A percentile compares a stretch with the other conserved stretches of the same genome.
Conservation (phyloP, 2,329 filamentous ascomycete genomes). For the Ceratocystis albifundus region DNA sequence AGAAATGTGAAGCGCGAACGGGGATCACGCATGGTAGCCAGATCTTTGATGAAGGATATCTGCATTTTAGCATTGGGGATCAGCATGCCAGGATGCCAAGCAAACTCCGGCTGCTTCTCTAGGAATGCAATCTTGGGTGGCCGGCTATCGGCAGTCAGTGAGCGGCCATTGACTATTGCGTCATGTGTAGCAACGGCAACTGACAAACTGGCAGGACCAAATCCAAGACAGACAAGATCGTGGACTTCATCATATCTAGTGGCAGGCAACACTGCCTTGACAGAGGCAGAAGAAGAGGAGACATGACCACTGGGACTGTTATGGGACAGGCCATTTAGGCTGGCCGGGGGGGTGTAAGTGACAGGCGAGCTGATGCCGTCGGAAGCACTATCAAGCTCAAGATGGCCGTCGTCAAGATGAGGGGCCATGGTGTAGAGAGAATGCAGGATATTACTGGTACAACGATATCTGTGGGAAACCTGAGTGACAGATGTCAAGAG, state of each 20-base stretch:
- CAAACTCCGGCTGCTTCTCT: slow-evolving; percentile 71
- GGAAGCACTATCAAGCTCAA: slow-evolving; percentile 15
- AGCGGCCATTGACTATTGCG: slow-evolving; percentile 44
- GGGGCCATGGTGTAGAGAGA: slow-evolving; percentile 24
- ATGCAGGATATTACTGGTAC: neutral
- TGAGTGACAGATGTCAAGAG: neutral
- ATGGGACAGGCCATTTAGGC: slow-evolving; percentile 1
- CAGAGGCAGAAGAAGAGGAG: neutral
- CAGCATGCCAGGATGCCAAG: slow-evolving; percentile 94
- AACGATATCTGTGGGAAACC: neutral
- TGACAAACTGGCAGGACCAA: slow-evolving; percentile 81
- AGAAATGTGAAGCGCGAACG: slow-evolving; percentile 87
- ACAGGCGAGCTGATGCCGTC: slow-evolving; percentile 15
- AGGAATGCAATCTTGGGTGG: slow-evolving; percentile 71
- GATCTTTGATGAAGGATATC: slow-evolving; percentile 93
- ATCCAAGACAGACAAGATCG: slow-evolving; percentile 83
- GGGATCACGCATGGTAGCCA: slow-evolving; percentile 79
- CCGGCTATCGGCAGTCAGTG: slow-evolving; percentile 28
- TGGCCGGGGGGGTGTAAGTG: slow-evolving; percentile 20
- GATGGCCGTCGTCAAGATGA: slow-evolving; percentile 23
- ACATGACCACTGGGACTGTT: neutral
- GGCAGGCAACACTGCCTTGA: slow-evolving; percentile 35
- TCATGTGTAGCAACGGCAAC: slow-evolving; percentile 86
- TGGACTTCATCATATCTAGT: slow-evolving; percentile 53
- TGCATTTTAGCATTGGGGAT: slow-evolving; percentile 92